Percentiles rank a stretch among this genome's conserved stretches.
Conservation (phyloP, 768 basidiomycete genomes). For the Auriscalpium microsporum region DNA sequence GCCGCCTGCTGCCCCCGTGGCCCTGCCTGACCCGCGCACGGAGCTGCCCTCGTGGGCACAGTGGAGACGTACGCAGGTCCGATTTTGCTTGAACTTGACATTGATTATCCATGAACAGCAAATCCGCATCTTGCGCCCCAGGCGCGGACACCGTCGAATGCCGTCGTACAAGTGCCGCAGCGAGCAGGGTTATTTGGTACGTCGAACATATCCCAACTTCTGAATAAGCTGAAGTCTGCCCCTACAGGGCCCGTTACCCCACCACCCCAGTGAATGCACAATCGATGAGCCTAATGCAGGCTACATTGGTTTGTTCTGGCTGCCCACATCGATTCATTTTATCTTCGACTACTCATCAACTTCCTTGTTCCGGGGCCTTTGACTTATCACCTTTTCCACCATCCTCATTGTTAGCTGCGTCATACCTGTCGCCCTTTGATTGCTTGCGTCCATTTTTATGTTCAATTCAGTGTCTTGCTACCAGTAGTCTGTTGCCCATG, state of each 20-base stretch:
- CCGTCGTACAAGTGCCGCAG: conserved; percentile 27
- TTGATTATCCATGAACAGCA: conserved; percentile 31
- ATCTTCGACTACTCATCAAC: too few species aligned
- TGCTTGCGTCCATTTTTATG: too few species aligned
- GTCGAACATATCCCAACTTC: too few species aligned
- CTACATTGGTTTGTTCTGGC: background rate
- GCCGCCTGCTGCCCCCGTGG: conserved; percentile 28
- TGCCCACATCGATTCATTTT: background rate
- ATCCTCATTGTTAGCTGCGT: too few species aligned
- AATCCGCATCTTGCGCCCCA: conserved; percentile 54
- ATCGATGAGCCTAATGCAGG: background rate
- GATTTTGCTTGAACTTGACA: background rate
- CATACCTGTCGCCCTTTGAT: too few species aligned
- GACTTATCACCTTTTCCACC: too few species aligned
- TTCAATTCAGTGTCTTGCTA: too few species aligned
- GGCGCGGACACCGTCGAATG: conserved; percentile 30
- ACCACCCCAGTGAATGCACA: conserved; percentile 19
- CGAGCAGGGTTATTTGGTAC: conserved; percentile 68
- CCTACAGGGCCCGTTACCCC: conserved; percentile 21
- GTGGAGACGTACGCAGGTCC: conserved; percentile 59
- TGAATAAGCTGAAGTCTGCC: too few species aligned
- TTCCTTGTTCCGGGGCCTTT: too few species aligned
- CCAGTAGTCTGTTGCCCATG: too few species aligned
- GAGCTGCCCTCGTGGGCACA: conserved; percentile 75
- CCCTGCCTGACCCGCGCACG: conserved; percentile 30